A percentile compares a stretch with the other conserved stretches of the same genome.
These are phyloP conservation scores for Chenopodium berlandieri DNA, from an alignment of 148 eudicot genomes.

Conservation along the genomic window DNA sequence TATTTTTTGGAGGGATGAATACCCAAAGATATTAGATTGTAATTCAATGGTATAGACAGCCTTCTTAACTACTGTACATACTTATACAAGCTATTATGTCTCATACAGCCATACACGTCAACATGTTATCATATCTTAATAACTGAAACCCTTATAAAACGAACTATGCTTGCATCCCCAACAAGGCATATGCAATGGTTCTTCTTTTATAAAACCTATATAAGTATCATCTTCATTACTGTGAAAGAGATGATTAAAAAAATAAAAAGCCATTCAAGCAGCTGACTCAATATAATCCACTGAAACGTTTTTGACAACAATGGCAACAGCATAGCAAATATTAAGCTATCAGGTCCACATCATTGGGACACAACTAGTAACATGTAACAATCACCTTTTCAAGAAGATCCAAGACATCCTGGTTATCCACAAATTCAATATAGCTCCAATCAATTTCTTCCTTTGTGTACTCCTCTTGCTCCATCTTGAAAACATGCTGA, in stretches of 20 bases:
- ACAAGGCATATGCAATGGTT: neutral
- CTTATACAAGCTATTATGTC: neutral
- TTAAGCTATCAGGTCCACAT: neutral
- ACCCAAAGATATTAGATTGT: neutral
- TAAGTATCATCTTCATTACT: neutral
- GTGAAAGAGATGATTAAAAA: neutral
- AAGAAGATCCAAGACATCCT: slow-evolving; percentile 96
- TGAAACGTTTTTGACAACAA: too few species aligned
- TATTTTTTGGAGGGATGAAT: neutral
- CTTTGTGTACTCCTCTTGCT: slow-evolving; percentile 91
- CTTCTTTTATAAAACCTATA: neutral
- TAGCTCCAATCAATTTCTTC: slow-evolving; percentile 97
- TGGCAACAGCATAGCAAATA: neutral
- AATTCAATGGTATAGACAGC: neutral
- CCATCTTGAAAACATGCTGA: slow-evolving; percentile 98
- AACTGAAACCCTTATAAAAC: neutral
- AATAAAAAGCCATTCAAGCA: slow-evolving; percentile 1
- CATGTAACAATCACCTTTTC: slow-evolving; percentile 64
- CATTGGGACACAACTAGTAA: neutral
- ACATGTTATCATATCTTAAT: neutral
- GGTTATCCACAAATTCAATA: slow-evolving; percentile 95
- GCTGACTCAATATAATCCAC: neutral
- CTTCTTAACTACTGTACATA: neutral
- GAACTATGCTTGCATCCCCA: neutral
- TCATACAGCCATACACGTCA: neutral